Base-by-base conservation (phyloP, 225 moss, liverwort and hornwort species). In the Neckera pumila region DNA sequence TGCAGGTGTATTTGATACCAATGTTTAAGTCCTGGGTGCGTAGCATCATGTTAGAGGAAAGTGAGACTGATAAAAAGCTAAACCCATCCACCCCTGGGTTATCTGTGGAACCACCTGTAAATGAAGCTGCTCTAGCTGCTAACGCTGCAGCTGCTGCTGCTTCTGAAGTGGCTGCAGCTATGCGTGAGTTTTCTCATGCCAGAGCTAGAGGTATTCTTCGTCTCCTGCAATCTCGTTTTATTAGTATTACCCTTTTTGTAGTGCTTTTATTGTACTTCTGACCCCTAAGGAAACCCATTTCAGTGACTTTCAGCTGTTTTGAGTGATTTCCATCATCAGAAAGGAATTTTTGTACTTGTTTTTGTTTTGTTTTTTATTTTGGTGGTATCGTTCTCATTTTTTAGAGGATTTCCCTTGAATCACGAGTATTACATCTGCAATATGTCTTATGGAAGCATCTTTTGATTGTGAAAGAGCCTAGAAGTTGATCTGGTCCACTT, bases 21-120 rank as follows among this genome's bases (percentile, higher is more conserved):
- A 96, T 90, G 91, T 91, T 98, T 79, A 97, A 95, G 90, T 90
- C 89, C 63, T 98, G 98, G 98, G 94, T 97, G 60, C 95, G 95
- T 45, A 90, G 92, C 76, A 84, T 96, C 82, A 77, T 92, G 60
- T 84, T 90, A 56, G 95, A 95, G 77, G 95, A 93, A 81, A 92
- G 85, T 83, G 92, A 89, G 19, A 80, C 76, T n/a, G 92, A 93
- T 57, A 92, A 89, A 75, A 92, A 93, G 86, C 56, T 88, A 27
- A 64, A 90, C 38, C 81, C 89, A 75, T n/a, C 75, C 59, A 90
- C 90, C 15, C 64, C 87, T 87, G 91, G 80, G 40, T 87, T 91
- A 82, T 43, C 84, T 58, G 62, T 85, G 63, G 92, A 93, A 86
- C 87, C 88, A 63, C 93, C 94, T 73, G 91, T 89, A 40, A 95